These are phyloP conservation scores for Microbotryomycetes sp. DNA, from an alignment of 1,284 basidiomycete genomes.

Conservation along the genomic window DNA sequence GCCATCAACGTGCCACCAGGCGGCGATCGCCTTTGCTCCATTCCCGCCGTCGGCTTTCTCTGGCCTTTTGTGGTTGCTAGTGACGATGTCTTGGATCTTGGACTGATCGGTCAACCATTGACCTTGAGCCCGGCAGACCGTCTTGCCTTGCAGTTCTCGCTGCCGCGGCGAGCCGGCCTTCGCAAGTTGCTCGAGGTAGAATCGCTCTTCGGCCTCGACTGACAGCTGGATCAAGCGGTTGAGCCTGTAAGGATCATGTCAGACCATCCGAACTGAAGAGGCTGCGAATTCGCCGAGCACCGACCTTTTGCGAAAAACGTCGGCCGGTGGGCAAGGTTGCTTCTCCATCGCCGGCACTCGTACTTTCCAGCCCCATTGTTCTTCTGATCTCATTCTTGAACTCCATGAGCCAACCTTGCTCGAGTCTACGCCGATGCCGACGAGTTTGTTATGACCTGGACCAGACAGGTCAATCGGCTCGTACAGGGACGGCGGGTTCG, in stretches of 20 bases:
- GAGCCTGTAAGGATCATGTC: neutral
- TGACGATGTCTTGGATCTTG: constrained; percentile 2
- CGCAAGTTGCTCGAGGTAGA: constrained; percentile 12
- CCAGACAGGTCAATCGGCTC: constrained; percentile 2
- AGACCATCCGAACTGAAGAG: neutral
- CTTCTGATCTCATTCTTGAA: neutral
- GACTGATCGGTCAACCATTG: constrained; percentile 16
- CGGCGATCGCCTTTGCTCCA: neutral
- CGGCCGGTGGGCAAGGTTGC: constrained; percentile 9
- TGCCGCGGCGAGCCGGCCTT: constrained; percentile 11
- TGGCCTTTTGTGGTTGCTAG: neutral
- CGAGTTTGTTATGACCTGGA: constrained; percentile 25
- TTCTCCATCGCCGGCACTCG: constrained; percentile 9
- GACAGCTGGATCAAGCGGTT: constrained; percentile 23
- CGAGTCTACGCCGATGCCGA: constrained; percentile 24
- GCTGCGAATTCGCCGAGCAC: neutral
- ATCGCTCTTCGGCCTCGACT: constrained; percentile 12
- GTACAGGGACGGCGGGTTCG: neutral
- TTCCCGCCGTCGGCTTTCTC: neutral
- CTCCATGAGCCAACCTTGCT: neutral
- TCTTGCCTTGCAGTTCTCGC: constrained; percentile 16
- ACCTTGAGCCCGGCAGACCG: constrained; percentile 10
- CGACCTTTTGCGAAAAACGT: constrained; percentile 13
- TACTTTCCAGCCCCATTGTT: constrained; percentile 27
- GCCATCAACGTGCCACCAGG: neutral